These are phyloP conservation scores for Zygotorulaspora chibaensis DNA, from an alignment of 805 yeast genomes.

Conservation along the genomic window DNA sequence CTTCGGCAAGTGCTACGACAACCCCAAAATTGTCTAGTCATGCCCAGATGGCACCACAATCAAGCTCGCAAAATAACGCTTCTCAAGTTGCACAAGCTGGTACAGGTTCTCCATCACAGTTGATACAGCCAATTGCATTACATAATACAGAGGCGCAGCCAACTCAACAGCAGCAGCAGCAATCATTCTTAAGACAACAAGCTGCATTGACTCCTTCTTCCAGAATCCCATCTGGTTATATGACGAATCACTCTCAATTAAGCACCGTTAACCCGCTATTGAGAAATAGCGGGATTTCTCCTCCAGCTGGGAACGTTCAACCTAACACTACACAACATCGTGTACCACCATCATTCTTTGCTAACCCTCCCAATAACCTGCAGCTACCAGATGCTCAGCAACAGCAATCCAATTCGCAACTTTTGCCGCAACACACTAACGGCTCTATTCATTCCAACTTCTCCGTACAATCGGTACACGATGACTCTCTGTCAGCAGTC, in stretches of 20 bases:
- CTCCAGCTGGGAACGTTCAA: conserved; percentile 20
- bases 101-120: conserved; percentile 15
- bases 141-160: conserved; percentile 16
- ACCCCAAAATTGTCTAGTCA: conserved; percentile 13
- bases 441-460: conserved; percentile 35
- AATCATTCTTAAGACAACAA: conserved; percentile 30
- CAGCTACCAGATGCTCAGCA: conserved; percentile 11
- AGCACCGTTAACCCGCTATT: conserved; percentile 30
- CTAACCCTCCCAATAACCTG: conserved; percentile 5
- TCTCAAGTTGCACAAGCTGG: conserved; percentile 9
- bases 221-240: conserved; percentile 35
- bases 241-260: conserved; percentile 25
- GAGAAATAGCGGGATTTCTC: conserved; percentile 30
- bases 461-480: conserved; percentile 32
- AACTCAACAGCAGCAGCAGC: conserved; percentile 26
- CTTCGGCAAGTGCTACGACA: conserved; percentile 5
- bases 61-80: conserved; percentile 7
- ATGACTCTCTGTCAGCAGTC: conserved; percentile 12
- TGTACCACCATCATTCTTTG: conserved; percentile 18
- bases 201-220: conserved; percentile 31
- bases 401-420: conserved; percentile 9
- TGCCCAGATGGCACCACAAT: conserved; percentile 8
- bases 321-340: conserved; percentile 21
- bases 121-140: conserved; percentile 22
- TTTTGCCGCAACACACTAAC: conserved; percentile 33